phyloP scores from a whole-genome alignment of 768 basidiomycete species.

The Hericium erinaceus region DNA sequence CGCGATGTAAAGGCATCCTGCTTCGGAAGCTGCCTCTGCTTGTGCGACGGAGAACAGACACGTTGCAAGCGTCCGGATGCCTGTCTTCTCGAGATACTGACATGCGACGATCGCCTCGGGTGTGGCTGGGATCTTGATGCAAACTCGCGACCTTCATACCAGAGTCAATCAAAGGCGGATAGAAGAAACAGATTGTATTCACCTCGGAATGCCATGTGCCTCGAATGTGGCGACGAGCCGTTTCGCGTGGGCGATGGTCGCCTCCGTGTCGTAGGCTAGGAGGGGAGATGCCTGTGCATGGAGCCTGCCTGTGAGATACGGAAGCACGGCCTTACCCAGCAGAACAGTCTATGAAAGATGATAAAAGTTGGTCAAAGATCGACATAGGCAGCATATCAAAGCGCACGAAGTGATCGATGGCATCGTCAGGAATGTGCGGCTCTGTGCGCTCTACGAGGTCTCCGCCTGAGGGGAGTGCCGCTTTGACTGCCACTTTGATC shows the following conservation, averaged over 20 bases:
- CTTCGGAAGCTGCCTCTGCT: constrained; percentile 45
- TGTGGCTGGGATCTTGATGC: constrained; percentile 52
- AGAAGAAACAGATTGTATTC: background rate
- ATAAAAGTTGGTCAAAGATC: background rate
- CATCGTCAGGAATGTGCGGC: constrained; percentile 24
- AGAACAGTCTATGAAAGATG: constrained; percentile 29
- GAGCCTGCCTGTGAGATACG: constrained; percentile 32
- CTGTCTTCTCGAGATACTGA: constrained; percentile 30
- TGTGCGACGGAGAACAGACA: constrained; percentile 47
- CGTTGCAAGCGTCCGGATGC: constrained; percentile 46
- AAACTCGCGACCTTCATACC: constrained; percentile 32
- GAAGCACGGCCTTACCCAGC: constrained; percentile 34
- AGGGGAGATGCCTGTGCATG: constrained; percentile 36
- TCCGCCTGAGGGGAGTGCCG: background rate
- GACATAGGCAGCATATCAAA: background rate
- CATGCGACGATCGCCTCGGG: constrained; percentile 44
- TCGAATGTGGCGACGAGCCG: constrained; percentile 33
- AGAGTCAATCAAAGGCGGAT: background rate
- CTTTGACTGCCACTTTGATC: constrained; percentile 24
- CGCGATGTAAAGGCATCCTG: constrained; percentile 41
- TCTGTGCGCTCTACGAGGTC: background rate
- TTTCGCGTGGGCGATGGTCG: constrained; percentile 34
- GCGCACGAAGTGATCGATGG: constrained; percentile 31
- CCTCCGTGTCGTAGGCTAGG: constrained; percentile 30
- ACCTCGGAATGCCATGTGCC: constrained; percentile 34